Conservation (phyloP, 139 green algal species). For the Chlorella sorokiniana region DNA sequence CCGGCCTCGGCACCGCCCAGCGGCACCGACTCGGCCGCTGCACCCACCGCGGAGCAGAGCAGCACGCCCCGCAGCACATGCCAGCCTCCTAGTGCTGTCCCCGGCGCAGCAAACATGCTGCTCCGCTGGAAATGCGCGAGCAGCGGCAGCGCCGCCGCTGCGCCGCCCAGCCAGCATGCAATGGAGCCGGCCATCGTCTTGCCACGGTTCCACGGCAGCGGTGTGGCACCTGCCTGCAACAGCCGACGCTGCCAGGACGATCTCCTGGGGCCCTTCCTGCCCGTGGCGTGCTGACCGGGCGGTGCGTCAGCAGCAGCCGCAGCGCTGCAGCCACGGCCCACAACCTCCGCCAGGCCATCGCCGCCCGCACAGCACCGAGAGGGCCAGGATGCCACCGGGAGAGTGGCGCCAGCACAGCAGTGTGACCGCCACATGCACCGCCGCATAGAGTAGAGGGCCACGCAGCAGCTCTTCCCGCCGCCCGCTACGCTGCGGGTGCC, state of each 20-base stretch:
- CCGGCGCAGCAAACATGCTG: conserved; percentile 15
- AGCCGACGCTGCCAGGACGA: not conserved
- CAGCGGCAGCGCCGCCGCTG: not conserved
- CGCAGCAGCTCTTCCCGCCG: conserved; percentile 45
- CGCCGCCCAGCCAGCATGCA: conserved; percentile 38
- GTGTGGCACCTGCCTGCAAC: not conserved
- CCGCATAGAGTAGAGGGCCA: conserved; percentile 48
- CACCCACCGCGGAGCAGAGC: conserved; percentile 11
- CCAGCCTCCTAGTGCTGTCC: not conserved
- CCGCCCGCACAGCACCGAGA: conserved; percentile 49
- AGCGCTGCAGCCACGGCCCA: conserved; percentile 23
- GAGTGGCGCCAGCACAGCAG: conserved; percentile 28
- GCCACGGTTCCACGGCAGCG: conserved; percentile 26
- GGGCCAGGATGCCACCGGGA: conserved; percentile 32
- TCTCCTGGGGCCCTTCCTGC: not conserved
- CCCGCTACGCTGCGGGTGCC: conserved; percentile 36
- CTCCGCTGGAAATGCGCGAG: not conserved
- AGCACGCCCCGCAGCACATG: not conserved
- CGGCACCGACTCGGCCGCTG: conserved; percentile 35
- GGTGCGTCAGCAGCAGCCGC: not conserved
- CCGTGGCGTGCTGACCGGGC: not conserved
- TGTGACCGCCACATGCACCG: conserved; percentile 23
- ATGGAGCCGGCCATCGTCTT: conserved; percentile 27
- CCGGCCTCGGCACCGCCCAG: not conserved
- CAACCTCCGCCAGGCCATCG: conserved; percentile 54